Evolutionary conservation across 768 basidiomycete genomes (phyloP), one percentile per base, ranked within the genome.

Genomic region (Clathrus columnatus): DNA sequence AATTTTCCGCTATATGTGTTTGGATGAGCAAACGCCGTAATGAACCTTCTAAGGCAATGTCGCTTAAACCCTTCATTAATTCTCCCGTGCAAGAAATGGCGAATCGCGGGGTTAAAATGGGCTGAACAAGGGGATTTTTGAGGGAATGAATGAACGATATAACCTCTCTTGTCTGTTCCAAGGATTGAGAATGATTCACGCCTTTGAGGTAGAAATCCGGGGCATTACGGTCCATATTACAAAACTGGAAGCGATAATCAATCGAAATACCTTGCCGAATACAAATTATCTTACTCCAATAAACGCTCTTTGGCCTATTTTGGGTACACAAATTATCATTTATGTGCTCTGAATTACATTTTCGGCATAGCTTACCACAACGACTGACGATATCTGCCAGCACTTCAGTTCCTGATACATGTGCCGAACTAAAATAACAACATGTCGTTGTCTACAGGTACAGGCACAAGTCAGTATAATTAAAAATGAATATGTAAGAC

Each of bases 31-130:
- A 74, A 1, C 20, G 54, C 7, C 16, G 32, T 17, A 27, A 3
- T 3, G 82, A 76, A 62, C 88, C 79, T 2, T 73, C 65, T 20
- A 70, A 64, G 0, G 86, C 86, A 41, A 95, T 69, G 4, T 70
- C 61, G 7, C 87, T 83, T 5, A 98, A 74, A 4, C 71, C 68
- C 0, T 64, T 47, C 49, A 97, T 76, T 27, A 94, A 80, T n/a
- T 78, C 70, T 11, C 75, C 67, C 0, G 92, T 82, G 69, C 92
- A 95, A 10, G 89, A 84, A 57, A 97, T 86, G 21, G 95, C 95
- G 67, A 97, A 98, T n/a, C 95, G 87, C 14, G 95, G 95, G 0
- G 95, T 97, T 43, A 97, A 71, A 63, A 92, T 83, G 4, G 95
- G 95, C 54, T 88, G 87, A 8, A 98, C 86, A 6, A 94, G 80